Percentiles rank a stretch among this genome's conserved stretches.
Evolutionary conservation across 106 monocot genomes (phyloP).

Genomic region (Amphibolis antarctica): DNA sequence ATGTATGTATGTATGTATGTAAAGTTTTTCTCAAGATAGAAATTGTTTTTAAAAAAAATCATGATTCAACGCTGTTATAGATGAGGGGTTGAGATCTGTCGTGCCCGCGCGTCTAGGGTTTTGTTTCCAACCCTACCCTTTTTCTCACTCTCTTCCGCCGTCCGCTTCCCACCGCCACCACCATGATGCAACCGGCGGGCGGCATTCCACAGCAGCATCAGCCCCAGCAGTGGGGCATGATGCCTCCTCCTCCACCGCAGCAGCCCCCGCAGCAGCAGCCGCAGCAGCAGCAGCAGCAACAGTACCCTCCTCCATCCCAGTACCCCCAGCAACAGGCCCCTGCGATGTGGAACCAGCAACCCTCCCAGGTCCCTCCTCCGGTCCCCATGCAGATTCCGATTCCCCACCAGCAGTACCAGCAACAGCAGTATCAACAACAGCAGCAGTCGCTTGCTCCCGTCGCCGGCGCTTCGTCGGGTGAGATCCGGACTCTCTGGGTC

Average conservation of each 20-base stretch:
- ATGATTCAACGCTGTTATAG: too few relatives aligned
- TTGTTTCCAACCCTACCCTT: neutral
- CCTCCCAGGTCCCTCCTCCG: slow-evolving; percentile 23
- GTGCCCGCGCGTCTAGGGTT: neutral
- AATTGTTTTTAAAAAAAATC: neutral
- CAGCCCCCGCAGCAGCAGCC: slow-evolving; percentile 32
- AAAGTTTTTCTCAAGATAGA: too few relatives aligned
- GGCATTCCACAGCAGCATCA: slow-evolving; percentile 43
- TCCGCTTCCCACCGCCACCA: neutral
- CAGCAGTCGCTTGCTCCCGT: neutral
- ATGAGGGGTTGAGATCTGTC: too few relatives aligned
- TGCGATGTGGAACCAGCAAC: slow-evolving; percentile 29
- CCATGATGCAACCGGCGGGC: slow-evolving; percentile 46
- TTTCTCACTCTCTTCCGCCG: neutral
- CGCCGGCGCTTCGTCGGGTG: slow-evolving; percentile 16
- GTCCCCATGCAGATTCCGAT: neutral
- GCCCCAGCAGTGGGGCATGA: slow-evolving; percentile 33
- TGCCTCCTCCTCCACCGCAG: slow-evolving; percentile 15
- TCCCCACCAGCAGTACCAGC: slow-evolving; percentile 8
- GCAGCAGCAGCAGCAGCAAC: too few relatives aligned
- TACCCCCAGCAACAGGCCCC: slow-evolving; percentile 29
- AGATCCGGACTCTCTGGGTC: slow-evolving; percentile 81
- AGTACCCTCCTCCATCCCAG: slow-evolving; percentile 26
- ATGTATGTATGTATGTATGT: too few relatives aligned
- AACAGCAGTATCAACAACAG: slow-evolving; percentile 10